These are phyloP conservation scores for Casuarina glauca DNA, from an alignment of 306 rosid species.

Conservation along the genomic window DNA sequence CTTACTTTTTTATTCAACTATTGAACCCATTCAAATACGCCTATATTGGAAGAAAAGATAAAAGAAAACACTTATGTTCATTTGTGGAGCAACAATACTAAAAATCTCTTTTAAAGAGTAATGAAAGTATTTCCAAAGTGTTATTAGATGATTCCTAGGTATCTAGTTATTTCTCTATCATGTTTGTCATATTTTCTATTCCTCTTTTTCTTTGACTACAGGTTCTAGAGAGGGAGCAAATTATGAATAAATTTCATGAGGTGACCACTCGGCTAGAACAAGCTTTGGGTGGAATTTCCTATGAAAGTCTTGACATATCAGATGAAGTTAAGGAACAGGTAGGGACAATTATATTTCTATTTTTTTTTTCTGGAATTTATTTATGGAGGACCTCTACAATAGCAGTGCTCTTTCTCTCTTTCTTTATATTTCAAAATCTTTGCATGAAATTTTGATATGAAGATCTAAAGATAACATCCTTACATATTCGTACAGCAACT, in stretches of 20 bases:
- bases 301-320: slow-evolving; percentile 78
- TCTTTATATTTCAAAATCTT: background rate
- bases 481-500: too few relatives aligned
- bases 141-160: slow-evolving; percentile 22
- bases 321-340: slow-evolving; percentile 99
- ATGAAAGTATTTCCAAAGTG: background rate
- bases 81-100: background rate
- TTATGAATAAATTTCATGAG: slow-evolving; percentile 66
- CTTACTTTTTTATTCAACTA: background rate
- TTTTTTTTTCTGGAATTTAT: slow-evolving; percentile 7
- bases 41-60: too few relatives aligned
- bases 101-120: background rate
- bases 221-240: slow-evolving; percentile 84
- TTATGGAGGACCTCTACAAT: background rate
- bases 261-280: slow-evolving; percentile 73
- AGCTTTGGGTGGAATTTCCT: slow-evolving; percentile 69
- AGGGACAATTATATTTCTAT: slow-evolving; percentile 19
- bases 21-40: background rate
- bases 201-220: slow-evolving; percentile 29
- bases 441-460: background rate
- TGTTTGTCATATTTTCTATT: background rate
- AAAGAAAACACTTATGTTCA: background rate
- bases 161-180: background rate
- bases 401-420: slow-evolving; percentile 10
- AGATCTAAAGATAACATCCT: background rate